Conservation (phyloP, 257 asterid species). For the Lavandula angustifolia region DNA sequence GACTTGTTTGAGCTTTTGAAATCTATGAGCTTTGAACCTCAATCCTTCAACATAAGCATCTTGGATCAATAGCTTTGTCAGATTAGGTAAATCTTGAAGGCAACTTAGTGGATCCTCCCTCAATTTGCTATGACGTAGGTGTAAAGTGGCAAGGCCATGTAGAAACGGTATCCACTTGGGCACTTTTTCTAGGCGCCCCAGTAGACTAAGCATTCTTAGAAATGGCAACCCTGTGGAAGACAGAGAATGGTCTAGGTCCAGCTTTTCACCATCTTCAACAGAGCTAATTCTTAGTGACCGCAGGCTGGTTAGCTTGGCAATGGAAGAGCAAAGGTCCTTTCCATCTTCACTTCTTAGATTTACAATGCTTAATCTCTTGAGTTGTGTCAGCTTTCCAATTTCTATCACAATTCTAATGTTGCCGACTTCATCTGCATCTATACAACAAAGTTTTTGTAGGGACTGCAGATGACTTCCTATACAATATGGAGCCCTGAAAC, state of each 20-base stretch:
- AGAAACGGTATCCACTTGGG: slow-evolving; percentile 34
- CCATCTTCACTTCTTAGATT: slow-evolving; percentile 40
- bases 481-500: slow-evolving; percentile 12
- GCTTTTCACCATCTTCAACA: neutral
- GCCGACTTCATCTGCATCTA: slow-evolving; percentile 17
- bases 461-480: slow-evolving; percentile 12
- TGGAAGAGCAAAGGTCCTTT: slow-evolving; percentile 36
- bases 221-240: neutral
- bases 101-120: slow-evolving; percentile 15
- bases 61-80: neutral
- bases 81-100: slow-evolving; percentile 15
- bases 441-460: slow-evolving; percentile 19
- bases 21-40: slow-evolving; percentile 8
- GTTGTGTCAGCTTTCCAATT: slow-evolving; percentile 33
- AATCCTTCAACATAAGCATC: slow-evolving; percentile 12
- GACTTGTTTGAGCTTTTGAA: slow-evolving; percentile 1
- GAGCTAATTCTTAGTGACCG: neutral
- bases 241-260: slow-evolving; percentile 23
- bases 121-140: neutral
- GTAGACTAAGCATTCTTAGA: neutral
- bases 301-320: slow-evolving; percentile 20
- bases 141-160: neutral
- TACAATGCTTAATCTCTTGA: slow-evolving; percentile 27
- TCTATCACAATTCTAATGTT: slow-evolving; percentile 23
- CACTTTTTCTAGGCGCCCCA: slow-evolving; percentile 16